A percentile compares a stretch with the other conserved stretches of the same genome.
Evolutionary conservation across 2,329 filamentous ascomycete species (phyloP).

Genomic region (Fusarium armeniacum): DNA sequence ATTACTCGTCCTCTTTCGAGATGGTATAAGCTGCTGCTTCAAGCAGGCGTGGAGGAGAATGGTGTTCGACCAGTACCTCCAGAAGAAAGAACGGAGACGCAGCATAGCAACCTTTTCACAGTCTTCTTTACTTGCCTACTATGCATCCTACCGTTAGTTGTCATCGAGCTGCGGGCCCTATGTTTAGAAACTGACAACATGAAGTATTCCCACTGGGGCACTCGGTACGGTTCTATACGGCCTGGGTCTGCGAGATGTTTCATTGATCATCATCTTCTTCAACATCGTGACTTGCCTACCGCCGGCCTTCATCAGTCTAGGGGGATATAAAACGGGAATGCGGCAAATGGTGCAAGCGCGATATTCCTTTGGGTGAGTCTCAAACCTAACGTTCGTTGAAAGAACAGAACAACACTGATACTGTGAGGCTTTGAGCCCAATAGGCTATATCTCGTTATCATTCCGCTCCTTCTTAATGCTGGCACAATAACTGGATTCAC

Average conservation of each 20-base stretch:
- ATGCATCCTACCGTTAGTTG: conserved; percentile 69
- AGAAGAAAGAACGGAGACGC: conserved; percentile 66
- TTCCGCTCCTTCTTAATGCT: conserved; percentile 68
- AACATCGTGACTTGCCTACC: conserved; percentile 66
- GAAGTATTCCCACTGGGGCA: conserved; percentile 70
- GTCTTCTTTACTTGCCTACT: conserved; percentile 71
- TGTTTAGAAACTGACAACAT: conserved; percentile 13
- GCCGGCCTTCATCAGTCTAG: conserved; percentile 68
- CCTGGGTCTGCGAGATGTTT: conserved; percentile 67
- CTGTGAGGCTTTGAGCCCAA: background rate
- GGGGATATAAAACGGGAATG: conserved; percentile 69
- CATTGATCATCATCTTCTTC: conserved; percentile 72
- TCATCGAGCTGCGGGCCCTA: background rate
- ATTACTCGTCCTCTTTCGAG: conserved; percentile 50
- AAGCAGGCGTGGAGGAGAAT: conserved; percentile 65
- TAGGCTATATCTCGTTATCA: conserved; percentile 63
- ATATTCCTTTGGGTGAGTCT: conserved; percentile 67
- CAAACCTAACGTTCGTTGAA: background rate
- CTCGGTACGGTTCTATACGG: conserved; percentile 68
- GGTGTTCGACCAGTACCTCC: conserved; percentile 70
- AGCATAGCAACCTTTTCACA: conserved; percentile 70
- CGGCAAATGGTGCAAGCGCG: conserved; percentile 72
- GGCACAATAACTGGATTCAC: conserved; percentile 71
- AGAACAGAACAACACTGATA: conserved; percentile 16
- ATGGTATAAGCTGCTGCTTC: conserved; percentile 61